These are phyloP conservation scores for Suhomyces guaymorum DNA, from an alignment of 1,139 yeast species.

Conservation along the genomic window DNA sequence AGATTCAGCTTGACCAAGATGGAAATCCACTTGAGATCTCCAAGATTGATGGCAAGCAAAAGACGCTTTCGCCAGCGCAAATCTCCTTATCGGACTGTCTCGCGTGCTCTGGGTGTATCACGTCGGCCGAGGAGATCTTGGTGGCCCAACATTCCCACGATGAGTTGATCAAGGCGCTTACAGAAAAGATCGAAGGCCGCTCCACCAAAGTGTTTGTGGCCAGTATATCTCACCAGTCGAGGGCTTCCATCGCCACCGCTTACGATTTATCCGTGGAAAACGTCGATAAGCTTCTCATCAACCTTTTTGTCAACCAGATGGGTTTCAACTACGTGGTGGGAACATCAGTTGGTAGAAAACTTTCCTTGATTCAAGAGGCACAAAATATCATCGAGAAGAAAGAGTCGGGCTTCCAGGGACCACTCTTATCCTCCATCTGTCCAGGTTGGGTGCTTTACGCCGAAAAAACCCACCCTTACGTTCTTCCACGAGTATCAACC, in stretches of 20 bases:
- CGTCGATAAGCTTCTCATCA: slow-evolving; percentile 61
- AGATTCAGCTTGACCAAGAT: slow-evolving; percentile 62
- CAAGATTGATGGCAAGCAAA: slow-evolving; percentile 52
- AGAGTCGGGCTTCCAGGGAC: slow-evolving; percentile 29
- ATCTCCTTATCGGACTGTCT: slow-evolving; percentile 89
- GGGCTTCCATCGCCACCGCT: slow-evolving; percentile 80
- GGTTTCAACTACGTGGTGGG: slow-evolving; percentile 82
- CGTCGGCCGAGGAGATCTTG: slow-evolving; percentile 91
- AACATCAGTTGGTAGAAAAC: slow-evolving; percentile 74
- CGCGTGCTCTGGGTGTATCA: slow-evolving; percentile 97
- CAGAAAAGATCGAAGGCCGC: slow-evolving; percentile 24
- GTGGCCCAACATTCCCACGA: slow-evolving; percentile 89
- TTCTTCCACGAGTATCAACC: slow-evolving; percentile 59
- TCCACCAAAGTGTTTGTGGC: slow-evolving; percentile 56
- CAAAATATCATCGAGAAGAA: slow-evolving; percentile 43
- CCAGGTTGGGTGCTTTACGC: slow-evolving; percentile 98
- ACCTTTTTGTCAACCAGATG: slow-evolving; percentile 58
- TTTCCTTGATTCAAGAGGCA: slow-evolving; percentile 65
- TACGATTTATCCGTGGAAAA: slow-evolving; percentile 52
- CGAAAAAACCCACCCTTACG: slow-evolving; percentile 90
- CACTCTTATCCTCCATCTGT: slow-evolving; percentile 67
- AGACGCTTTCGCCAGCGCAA: slow-evolving; percentile 72
- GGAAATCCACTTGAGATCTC: slow-evolving; percentile 75
- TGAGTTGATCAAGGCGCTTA: slow-evolving; percentile 65
- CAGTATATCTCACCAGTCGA: slow-evolving; percentile 81